phyloP scores from a whole-genome alignment of 495 filamentous ascomycete genomes.

The Pyrenula massariospora region DNA sequence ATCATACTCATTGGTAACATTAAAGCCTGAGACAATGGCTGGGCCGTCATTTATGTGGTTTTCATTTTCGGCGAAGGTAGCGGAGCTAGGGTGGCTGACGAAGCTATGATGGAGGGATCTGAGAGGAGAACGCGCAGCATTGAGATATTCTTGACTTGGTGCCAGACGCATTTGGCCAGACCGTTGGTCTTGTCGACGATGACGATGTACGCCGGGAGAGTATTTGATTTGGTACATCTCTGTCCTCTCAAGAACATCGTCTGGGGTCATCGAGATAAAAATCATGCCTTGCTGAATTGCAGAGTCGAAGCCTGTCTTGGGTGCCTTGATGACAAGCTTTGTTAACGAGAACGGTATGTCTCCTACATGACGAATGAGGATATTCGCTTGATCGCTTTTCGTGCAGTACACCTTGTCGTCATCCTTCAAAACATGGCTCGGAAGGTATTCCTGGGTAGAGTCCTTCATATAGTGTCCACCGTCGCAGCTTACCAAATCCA shows the following conservation, averaged over 20 bases:
- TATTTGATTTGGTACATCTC: slow-evolving; percentile 69
- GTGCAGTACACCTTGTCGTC: slow-evolving; percentile 84
- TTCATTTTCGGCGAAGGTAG: slow-evolving; percentile 2
- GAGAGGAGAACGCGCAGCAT: slow-evolving; percentile 21
- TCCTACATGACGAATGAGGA: slow-evolving; percentile 70
- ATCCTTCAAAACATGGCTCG: slow-evolving; percentile 73
- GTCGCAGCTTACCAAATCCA: slow-evolving; percentile 84
- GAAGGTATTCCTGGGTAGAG: slow-evolving; percentile 44
- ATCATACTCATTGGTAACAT: slow-evolving; percentile 38
- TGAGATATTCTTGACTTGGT: slow-evolving; percentile 32
- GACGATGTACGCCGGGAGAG: slow-evolving; percentile 11
- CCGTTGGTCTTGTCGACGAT: slow-evolving; percentile 9
- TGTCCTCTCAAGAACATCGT: slow-evolving; percentile 64
- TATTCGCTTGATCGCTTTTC: slow-evolving; percentile 68
- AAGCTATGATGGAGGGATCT: slow-evolving; percentile 17
- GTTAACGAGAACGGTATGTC: slow-evolving; percentile 67
- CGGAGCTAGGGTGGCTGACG: slow-evolving; percentile 12
- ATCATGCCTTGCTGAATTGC: slow-evolving; percentile 90
- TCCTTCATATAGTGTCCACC: slow-evolving; percentile 63
- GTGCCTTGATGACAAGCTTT: slow-evolving; percentile 80
- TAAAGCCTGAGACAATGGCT: slow-evolving; percentile 26
- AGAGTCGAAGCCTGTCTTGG: slow-evolving; percentile 65
- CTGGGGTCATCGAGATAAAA: slow-evolving; percentile 73
- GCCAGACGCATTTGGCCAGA: slow-evolving; percentile 16
- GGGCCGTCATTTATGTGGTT: slow-evolving; percentile 3